Evolutionary conservation across 345 rosid species (phyloP), one percentile per base, ranked within the genome.

Genomic region (Lumnitzera racemosa): DNA sequence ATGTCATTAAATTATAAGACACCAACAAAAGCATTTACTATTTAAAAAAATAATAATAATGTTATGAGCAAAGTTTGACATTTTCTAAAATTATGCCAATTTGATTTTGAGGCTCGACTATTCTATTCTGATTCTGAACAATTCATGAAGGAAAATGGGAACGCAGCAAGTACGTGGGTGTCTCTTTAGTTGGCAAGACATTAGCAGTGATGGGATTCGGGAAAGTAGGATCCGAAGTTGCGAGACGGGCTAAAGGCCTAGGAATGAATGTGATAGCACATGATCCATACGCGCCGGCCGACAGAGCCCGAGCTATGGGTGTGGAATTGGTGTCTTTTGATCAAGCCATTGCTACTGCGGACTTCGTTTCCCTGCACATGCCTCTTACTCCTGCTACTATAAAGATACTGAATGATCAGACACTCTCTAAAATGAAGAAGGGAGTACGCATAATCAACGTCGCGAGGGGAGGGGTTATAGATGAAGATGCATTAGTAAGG

Each of bases 391-490:
- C 91, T 4, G 47, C 79, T 12, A 87, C 97, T 1, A 54, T 56
- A 13, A 85, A 90, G 60, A 60, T 85, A 0, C 83, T 90, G 81
- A 83, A 83, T 61, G 90, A 87, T 50, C 66, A 80, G 10, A 74
- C 83, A 24, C 87, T 90, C 75, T 64, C 78, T 0, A 85, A 77
- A 71, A 81, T 85, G 83, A 90, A 90, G 81, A 83, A 74, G 57
- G 97, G 97, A 0, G 97, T 80, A 49, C 81, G 95, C 24, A 78
- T 90, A 68, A 31, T 90, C 46, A 90, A 87, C 57, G 97, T 90
- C 47, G 97, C 95, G 16, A 74, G 97, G 76, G 97, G 97, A 46
- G 95, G 95, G 3, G 97, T 90, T 46, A 83, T 90, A 47, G 97
- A 90, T 24, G 97, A 90, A 58, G 88, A 85, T 52, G 95, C 97